Percentiles rank a stretch among this genome's conserved stretches.
phyloP scores from a whole-genome alignment of 2,329 filamentous ascomycete species.

The Claviceps arundinis region DNA sequence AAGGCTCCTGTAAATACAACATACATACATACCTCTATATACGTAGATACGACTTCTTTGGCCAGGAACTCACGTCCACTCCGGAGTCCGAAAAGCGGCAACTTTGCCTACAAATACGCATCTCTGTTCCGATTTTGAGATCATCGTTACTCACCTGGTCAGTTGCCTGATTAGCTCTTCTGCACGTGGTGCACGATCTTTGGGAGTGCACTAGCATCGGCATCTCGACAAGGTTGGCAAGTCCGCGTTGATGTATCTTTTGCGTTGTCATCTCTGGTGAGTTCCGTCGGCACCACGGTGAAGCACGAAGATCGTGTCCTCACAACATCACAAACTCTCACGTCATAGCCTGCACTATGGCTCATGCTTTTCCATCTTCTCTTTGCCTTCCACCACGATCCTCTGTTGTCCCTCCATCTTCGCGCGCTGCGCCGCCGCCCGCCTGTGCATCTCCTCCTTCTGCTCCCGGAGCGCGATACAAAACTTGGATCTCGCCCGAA shows the following conservation, averaged over 20 bases:
- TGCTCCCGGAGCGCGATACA: conserved; percentile 44
- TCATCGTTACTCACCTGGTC: neutral
- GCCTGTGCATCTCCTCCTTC: conserved; percentile 33
- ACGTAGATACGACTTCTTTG: neutral
- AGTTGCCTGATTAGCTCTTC: neutral
- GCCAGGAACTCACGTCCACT: neutral
- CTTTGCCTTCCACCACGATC: conserved; percentile 7
- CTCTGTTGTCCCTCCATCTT: conserved; percentile 12
- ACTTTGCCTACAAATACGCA: neutral
- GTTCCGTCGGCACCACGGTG: no score
- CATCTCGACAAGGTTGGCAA: no score
- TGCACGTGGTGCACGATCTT: neutral
- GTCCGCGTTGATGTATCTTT: no score
- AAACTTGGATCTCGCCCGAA: conserved; percentile 46
- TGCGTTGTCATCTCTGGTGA: no score
- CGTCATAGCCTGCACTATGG: neutral
- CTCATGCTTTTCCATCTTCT: conserved; percentile 7
- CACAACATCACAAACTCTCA: no score
- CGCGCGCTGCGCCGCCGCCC: conserved; percentile 23
- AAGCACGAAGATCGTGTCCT: no score
- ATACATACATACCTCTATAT: no score
- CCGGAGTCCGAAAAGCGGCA: neutral
- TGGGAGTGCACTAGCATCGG: neutral
- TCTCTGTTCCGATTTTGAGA: neutral
- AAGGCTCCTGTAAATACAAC: no score